Evolutionary conservation across 2,329 filamentous ascomycete genomes (phyloP).

Genomic region (Pyricularia sp.): DNA sequence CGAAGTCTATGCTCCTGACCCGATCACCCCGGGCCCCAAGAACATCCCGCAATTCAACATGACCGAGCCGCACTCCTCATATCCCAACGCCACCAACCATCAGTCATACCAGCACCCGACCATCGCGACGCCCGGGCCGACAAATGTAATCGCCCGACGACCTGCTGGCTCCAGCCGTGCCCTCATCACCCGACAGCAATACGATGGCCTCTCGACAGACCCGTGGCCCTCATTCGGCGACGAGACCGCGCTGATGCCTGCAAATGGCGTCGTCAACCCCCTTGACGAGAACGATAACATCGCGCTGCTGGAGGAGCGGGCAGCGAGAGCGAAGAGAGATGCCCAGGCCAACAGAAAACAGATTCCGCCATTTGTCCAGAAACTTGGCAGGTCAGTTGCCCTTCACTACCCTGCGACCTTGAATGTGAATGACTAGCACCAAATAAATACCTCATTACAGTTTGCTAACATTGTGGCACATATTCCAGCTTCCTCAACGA

Average conservation of each 20-base stretch:
- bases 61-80: conserved; percentile 19
- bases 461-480: conserved; percentile 5
- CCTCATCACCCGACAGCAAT: conserved; percentile 25
- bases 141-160: conserved; percentile 38
- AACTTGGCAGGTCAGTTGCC: conserved; percentile 72
- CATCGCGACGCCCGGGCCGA: conserved; percentile 19
- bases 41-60: conserved; percentile 25
- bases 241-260: conserved; percentile 24
- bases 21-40: conserved; percentile 20
- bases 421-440: neutral
- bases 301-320: conserved; percentile 66
- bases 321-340: conserved; percentile 71
- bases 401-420: neutral
- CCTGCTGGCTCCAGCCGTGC: conserved; percentile 31
- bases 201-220: conserved; percentile 25
- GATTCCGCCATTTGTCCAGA: conserved; percentile 95
- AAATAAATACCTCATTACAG: neutral
- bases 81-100: conserved; percentile 10
- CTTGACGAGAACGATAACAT: conserved; percentile 54
- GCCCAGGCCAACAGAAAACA: conserved; percentile 84
- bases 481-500: conserved; percentile 73
- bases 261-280: conserved; percentile 14
- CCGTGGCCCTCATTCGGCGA: conserved; percentile 28
- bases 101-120: conserved; percentile 16
- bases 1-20: conserved; percentile 21